Evolutionary conservation across 139 green algal genomes (phyloP).

Genomic region (Limnomonas spitsbergensis): DNA sequence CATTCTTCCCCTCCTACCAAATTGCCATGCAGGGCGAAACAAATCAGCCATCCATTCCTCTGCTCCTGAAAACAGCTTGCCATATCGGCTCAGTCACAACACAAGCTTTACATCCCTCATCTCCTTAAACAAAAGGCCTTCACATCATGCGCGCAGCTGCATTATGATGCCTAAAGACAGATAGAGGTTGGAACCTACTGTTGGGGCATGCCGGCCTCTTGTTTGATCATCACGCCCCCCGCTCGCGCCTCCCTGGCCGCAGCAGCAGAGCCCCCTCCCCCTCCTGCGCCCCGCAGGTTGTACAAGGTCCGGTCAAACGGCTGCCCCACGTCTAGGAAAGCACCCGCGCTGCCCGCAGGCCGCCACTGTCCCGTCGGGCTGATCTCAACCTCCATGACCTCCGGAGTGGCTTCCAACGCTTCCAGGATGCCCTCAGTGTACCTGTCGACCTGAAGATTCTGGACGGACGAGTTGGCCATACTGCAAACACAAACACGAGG

Average conservation of each 20-base stretch:
- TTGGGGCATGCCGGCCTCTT: not conserved
- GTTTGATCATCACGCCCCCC: not conserved
- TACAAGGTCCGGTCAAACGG: conserved; percentile 1
- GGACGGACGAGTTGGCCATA: conserved; percentile 24
- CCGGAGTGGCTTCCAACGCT: conserved; percentile 7
- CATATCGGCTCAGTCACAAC: not conserved
- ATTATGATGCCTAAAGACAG: not conserved
- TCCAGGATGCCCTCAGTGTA: conserved; percentile 28
- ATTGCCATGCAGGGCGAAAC: not conserved
- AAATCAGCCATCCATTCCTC: not conserved
- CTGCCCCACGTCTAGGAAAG: conserved; percentile 8
- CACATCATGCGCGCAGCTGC: no score
- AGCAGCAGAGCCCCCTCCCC: not conserved
- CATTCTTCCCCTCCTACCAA: not conserved
- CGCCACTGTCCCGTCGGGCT: conserved; percentile 31
- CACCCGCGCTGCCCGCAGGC: conserved; percentile 11
- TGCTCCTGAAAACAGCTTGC: not conserved
- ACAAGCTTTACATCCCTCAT: not conserved
- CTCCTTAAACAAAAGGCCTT: no score
- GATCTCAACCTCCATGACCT: conserved; percentile 39
- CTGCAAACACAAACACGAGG: conserved; percentile 9
- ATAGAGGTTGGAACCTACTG: not conserved
- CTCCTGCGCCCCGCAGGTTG: not conserved
- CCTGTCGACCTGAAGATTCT: conserved; percentile 30
- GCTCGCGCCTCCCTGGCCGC: not conserved